These are phyloP conservation scores for Lentinula sp. DNA, from an alignment of 768 basidiomycete genomes.

Conservation along the genomic window DNA sequence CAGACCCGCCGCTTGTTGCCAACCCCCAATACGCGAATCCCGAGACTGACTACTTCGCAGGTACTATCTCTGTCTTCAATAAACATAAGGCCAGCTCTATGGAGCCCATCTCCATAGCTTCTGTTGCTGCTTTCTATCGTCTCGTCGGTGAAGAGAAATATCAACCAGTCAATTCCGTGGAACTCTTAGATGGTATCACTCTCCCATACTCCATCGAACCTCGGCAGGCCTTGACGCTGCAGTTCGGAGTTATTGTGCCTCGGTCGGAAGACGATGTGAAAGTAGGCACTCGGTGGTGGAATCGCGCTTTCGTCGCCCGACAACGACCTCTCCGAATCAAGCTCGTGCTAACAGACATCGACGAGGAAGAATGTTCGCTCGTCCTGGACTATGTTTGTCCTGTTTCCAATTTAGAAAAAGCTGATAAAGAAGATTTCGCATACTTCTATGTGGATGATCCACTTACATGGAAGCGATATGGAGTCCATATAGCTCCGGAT, in stretches of 20 bases:
- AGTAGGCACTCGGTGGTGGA: constrained; percentile 24
- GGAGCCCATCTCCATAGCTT: constrained; percentile 28
- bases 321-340: constrained; percentile 30
- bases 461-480: constrained; percentile 16
- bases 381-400: constrained; percentile 28
- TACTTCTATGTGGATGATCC: constrained; percentile 32
- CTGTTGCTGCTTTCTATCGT: constrained; percentile 26
- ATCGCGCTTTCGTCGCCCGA: constrained; percentile 25
- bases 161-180: constrained; percentile 20
- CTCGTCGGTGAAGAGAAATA: constrained; percentile 29
- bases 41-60: constrained; percentile 24
- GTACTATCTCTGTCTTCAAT: constrained; percentile 30
- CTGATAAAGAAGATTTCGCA: constrained; percentile 21
- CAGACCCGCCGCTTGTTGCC: constrained; percentile 29
- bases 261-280: constrained; percentile 27
- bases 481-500: constrained; percentile 18
- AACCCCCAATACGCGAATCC: constrained; percentile 22
- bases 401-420: constrained; percentile 21
- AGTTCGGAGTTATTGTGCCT: constrained; percentile 24
- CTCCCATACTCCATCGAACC: constrained; percentile 31
- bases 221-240: constrained; percentile 25
- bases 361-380: constrained; percentile 31
- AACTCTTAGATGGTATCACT: constrained; percentile 16
- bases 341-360: constrained; percentile 27
- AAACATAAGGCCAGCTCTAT: constrained; percentile 25